Conservation (phyloP, 345 rosid genomes). For the Gossypium ekmanianum region DNA sequence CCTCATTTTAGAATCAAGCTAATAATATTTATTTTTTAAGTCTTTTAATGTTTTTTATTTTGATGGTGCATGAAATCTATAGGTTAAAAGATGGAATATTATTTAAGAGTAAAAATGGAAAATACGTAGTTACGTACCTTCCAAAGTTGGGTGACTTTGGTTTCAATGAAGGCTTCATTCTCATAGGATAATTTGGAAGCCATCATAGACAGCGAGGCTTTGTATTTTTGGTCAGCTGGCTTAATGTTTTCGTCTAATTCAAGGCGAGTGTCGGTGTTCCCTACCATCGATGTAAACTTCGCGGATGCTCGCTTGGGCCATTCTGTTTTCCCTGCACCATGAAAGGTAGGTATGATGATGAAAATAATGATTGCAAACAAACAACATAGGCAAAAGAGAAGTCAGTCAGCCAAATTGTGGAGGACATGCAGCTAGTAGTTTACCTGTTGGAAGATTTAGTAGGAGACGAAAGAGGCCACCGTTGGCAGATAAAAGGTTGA, state of each 20-base stretch:
- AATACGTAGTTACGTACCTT: slow-evolving; percentile 21
- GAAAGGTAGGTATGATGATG: neutral
- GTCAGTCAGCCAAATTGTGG: no score
- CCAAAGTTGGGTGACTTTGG: slow-evolving; percentile 37
- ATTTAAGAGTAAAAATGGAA: no score
- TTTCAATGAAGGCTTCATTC: slow-evolving; percentile 34
- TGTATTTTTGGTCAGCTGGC: slow-evolving; percentile 30
- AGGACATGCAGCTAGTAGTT: neutral
- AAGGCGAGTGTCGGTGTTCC: slow-evolving; percentile 34
- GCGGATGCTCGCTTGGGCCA: slow-evolving; percentile 38
- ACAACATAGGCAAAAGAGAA: no score
- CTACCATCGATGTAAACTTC: slow-evolving; percentile 35
- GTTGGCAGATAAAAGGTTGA: slow-evolving; percentile 43
- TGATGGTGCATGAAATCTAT: no score
- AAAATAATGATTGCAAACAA: no score
- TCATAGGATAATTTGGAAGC: slow-evolving; percentile 62
- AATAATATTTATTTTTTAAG: no score
- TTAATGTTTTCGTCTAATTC: slow-evolving; percentile 34
- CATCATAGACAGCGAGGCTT: slow-evolving; percentile 43
- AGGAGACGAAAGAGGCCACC: slow-evolving; percentile 37
- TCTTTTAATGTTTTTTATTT: no score
- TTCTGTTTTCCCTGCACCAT: slow-evolving; percentile 33
- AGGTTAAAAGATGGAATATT: no score
- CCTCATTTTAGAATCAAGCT: no score
- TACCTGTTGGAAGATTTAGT: slow-evolving; percentile 37